phyloP scores from a whole-genome alignment of 805 yeast species.

The Candida rishiriensis region DNA sequence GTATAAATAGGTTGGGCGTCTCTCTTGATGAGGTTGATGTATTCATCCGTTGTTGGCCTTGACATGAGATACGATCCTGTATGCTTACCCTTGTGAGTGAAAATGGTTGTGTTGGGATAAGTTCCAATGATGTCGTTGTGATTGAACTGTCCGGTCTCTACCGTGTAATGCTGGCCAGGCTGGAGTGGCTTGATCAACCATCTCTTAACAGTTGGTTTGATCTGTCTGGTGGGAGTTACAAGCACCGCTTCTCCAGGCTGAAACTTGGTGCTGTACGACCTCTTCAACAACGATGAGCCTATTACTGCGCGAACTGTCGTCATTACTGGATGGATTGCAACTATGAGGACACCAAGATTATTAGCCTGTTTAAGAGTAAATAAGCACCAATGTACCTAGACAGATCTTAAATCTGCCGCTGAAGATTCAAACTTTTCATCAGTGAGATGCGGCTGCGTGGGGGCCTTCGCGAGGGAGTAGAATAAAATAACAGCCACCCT shows the following conservation, averaged over 20 bases:
- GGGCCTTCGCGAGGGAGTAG: no score
- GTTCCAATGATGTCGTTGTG: conserved; percentile 38
- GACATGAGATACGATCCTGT: conserved; percentile 30
- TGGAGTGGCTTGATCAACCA: conserved; percentile 30
- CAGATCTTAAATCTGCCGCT: no score
- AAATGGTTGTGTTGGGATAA: conserved; percentile 30
- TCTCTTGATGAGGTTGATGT: conserved; percentile 34
- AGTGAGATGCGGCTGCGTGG: no score
- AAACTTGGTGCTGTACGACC: conserved; percentile 18
- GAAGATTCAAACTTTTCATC: no score
- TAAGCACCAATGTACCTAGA: no score
- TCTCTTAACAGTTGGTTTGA: conserved; percentile 17
- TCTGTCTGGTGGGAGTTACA: conserved; percentile 19
- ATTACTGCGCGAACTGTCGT: no score
- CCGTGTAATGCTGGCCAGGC: conserved; percentile 15
- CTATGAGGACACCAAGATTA: no score
- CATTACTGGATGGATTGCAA: no score
- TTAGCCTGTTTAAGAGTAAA: no score
- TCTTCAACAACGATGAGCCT: background rate
- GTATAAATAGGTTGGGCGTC: conserved; percentile 51
- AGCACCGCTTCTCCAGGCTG: conserved; percentile 30
- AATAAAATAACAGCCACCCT: no score
- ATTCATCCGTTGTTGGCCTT: conserved; percentile 44
- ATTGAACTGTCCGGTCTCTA: conserved; percentile 25
- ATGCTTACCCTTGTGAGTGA: conserved; percentile 14